Percentiles rank a stretch among this genome's conserved stretches.
Evolutionary conservation across 345 rosid genomes (phyloP).

Genomic region (Corchorus capsularis): DNA sequence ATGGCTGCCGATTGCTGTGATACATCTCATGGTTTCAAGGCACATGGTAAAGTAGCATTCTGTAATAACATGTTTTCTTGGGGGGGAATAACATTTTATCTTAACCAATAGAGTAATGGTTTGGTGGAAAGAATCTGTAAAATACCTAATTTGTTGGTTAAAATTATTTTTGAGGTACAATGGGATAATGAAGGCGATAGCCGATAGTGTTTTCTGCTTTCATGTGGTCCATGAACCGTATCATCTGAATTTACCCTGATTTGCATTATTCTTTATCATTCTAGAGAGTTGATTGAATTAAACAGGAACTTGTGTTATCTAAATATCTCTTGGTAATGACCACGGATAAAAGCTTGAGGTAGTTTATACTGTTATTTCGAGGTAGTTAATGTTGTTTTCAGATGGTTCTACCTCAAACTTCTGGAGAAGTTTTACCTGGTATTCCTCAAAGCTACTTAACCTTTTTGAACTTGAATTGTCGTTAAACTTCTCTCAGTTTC

Average conservation of each 20-base stretch:
- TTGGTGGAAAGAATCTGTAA: background rate
- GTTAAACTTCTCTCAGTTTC: background rate
- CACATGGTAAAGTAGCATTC: background rate
- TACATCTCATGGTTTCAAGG: no score
- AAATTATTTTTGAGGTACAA: no score
- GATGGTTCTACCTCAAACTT: background rate
- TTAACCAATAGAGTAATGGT: no score
- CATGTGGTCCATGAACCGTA: background rate
- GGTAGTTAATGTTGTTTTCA: background rate
- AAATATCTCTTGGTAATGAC: background rate
- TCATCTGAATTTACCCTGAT: background rate
- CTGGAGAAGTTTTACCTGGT: background rate
- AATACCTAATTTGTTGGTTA: no score
- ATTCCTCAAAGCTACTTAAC: background rate
- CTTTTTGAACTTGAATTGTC: background rate
- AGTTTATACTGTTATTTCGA: background rate
- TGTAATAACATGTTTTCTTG: background rate
- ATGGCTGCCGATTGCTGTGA: background rate
- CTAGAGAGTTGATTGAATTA: background rate
- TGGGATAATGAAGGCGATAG: background rate
- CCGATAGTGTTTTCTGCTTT: background rate
- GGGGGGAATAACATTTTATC: background rate
- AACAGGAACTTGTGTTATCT: background rate
- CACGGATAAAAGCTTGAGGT: background rate
- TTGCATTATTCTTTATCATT: slow-evolving; percentile 7